These are phyloP conservation scores for Aspergillus heteromorphus DNA, from an alignment of 495 filamentous ascomycete genomes.

Conservation along the genomic window DNA sequence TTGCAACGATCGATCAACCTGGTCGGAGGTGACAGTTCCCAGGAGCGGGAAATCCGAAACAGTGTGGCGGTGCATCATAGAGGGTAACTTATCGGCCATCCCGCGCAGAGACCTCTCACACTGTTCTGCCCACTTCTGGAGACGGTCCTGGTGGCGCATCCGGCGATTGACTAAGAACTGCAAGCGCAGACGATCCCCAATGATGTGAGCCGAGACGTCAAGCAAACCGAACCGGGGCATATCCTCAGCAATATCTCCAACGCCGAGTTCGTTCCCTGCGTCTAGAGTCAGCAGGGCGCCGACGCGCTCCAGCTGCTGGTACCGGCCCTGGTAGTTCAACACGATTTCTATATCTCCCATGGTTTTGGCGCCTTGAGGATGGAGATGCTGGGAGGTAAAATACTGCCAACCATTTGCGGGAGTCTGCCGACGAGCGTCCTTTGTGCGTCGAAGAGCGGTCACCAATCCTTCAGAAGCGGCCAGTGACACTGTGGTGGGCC, in stretches of 20 bases:
- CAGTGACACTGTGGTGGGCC: too few relatives aligned
- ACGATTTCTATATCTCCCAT: too few relatives aligned
- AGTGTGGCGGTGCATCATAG: background rate
- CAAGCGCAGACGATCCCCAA: background rate
- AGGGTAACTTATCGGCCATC: background rate
- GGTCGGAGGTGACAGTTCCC: background rate
- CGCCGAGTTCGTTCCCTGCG: background rate
- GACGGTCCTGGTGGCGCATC: background rate
- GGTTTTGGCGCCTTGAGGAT: too few relatives aligned
- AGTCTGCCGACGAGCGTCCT: conserved; percentile 21
- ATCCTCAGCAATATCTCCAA: background rate
- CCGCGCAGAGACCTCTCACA: background rate
- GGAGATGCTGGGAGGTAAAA: conserved; percentile 21
- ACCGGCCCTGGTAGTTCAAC: background rate
- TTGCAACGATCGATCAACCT: background rate
- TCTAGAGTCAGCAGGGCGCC: background rate
- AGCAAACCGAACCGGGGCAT: background rate
- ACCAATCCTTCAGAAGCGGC: too few relatives aligned
- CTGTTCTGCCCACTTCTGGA: background rate
- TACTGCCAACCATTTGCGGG: conserved; percentile 33
- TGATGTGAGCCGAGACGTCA: background rate
- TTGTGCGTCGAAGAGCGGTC: too few relatives aligned
- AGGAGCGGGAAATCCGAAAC: conserved; percentile 9
- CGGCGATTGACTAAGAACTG: background rate
- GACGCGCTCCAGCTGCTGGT: background rate